A percentile compares a stretch with the other conserved stretches of the same genome.
phyloP scores from a whole-genome alignment of 2,329 filamentous ascomycete genomes.

The Cryphonectria carpinicola region DNA sequence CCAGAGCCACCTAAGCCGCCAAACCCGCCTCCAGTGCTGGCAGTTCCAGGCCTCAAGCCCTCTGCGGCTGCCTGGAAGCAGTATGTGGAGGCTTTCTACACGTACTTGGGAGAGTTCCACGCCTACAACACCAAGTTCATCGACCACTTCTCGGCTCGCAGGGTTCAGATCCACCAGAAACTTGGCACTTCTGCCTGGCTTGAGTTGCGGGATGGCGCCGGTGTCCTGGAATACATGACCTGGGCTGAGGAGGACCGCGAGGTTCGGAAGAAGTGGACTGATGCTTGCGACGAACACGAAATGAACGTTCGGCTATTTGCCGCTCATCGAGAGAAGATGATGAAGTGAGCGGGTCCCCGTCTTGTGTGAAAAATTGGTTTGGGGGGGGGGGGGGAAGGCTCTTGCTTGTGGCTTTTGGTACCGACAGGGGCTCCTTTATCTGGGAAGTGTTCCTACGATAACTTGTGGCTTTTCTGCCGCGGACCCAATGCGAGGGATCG shows the following conservation, averaged over 20 bases:
- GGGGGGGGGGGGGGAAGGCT: not conserved
- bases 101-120: slow-evolving; percentile 57
- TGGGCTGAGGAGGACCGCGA: slow-evolving; percentile 67
- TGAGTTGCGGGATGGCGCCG: slow-evolving; percentile 45
- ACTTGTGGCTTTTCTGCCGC: not conserved
- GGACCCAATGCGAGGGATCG: not conserved
- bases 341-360: slow-evolving; percentile 38
- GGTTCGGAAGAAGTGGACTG: slow-evolving; percentile 63
- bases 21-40: slow-evolving; percentile 48
- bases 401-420: not conserved
- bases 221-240: slow-evolving; percentile 60
- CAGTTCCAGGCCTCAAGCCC: slow-evolving; percentile 48
- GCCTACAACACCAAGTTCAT: slow-evolving; percentile 57
- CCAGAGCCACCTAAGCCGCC: slow-evolving; percentile 58
- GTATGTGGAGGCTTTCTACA: slow-evolving; percentile 57
- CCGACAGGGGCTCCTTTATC: not conserved
- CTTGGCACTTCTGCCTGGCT: slow-evolving; percentile 51
- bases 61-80: slow-evolving; percentile 50
- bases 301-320: slow-evolving; percentile 62
- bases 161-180: slow-evolving; percentile 45
- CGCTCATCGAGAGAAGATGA: slow-evolving; percentile 48
- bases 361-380: not conserved
- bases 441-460: not conserved
- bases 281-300: slow-evolving; percentile 64
- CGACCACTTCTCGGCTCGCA: slow-evolving; percentile 59